Percentiles rank a stretch among this genome's conserved stretches.
Conservation (phyloP, 2,329 filamentous ascomycete species). For the Phialophora expanda region DNA sequence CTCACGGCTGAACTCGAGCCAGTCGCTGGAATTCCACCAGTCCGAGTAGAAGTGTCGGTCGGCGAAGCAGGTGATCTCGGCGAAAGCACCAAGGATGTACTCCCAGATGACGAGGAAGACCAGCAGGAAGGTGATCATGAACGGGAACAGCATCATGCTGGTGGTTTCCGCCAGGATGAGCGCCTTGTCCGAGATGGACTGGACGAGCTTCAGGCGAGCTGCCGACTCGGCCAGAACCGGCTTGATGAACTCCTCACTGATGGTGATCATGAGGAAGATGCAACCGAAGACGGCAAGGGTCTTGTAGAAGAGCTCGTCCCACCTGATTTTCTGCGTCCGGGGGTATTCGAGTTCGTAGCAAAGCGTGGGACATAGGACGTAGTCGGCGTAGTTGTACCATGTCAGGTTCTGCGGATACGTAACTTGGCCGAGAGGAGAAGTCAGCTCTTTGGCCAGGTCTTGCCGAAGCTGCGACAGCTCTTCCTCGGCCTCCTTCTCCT, state of each 20-base stretch:
- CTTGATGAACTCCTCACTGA: slow-evolving; percentile 92
- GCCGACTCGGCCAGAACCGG: slow-evolving; percentile 80
- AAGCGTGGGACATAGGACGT: slow-evolving; percentile 86
- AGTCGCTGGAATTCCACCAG: slow-evolving; percentile 68
- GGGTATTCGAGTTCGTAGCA: slow-evolving; percentile 99
- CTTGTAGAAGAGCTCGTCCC: slow-evolving; percentile 82
- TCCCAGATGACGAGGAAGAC: slow-evolving; percentile 99
- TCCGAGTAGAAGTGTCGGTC: slow-evolving; percentile 90
- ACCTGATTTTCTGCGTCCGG: slow-evolving; percentile 74
- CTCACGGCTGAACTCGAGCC: slow-evolving; percentile 89
- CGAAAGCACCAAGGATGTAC: slow-evolving; percentile 91
- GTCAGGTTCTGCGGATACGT: slow-evolving; percentile 91
- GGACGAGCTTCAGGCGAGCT: slow-evolving; percentile 55
- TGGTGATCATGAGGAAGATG: slow-evolving; percentile 90
- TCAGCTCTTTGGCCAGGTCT: slow-evolving; percentile 87
- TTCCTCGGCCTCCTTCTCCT: slow-evolving; percentile 50
- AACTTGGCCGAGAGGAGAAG: slow-evolving; percentile 84
- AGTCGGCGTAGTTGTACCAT: slow-evolving; percentile 81
- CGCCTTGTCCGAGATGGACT: slow-evolving; percentile 65
- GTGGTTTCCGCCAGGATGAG: slow-evolving; percentile 89
- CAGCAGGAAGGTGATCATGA: slow-evolving; percentile 93
- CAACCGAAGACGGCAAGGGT: slow-evolving; percentile 90
- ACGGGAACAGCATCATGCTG: slow-evolving; percentile 89
- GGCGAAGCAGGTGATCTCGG: slow-evolving; percentile 90
- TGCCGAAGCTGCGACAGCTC: slow-evolving; percentile 74